These are phyloP conservation scores for Sporothrix sp. DNA, from an alignment of 2,329 filamentous ascomycete genomes.

Conservation along the genomic window DNA sequence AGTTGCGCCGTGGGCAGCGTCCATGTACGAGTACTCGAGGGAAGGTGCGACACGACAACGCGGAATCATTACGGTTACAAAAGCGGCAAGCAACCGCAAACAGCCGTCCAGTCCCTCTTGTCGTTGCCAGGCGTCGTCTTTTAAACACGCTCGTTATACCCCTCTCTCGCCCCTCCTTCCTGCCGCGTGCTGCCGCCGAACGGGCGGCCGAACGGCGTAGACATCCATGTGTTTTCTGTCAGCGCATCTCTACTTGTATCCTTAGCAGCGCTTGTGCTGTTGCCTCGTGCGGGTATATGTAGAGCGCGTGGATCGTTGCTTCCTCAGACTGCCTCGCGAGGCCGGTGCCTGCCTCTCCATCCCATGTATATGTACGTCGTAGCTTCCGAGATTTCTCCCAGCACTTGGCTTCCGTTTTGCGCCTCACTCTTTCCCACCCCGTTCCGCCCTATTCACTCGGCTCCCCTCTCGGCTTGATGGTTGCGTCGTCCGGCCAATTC, in stretches of 20 bases:
- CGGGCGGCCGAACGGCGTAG: constrained; percentile 8
- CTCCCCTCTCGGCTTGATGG: constrained; percentile 4
- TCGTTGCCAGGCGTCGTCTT: background rate
- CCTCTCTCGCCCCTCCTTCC: background rate
- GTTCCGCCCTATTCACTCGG: background rate
- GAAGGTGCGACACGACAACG: background rate
- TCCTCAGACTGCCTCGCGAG: background rate
- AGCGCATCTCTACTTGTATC: too few species aligned
- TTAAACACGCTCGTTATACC: background rate
- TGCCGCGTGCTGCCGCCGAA: background rate
- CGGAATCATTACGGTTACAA: background rate
- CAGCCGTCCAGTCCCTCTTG: background rate
- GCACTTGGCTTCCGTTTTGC: too few species aligned
- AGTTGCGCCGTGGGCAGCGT: background rate
- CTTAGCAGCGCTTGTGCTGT: too few species aligned
- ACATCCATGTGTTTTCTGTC: too few species aligned
- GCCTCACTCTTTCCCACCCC: background rate
- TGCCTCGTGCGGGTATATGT: too few species aligned
- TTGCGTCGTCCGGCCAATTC: constrained; percentile 9
- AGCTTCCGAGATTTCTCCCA: background rate
- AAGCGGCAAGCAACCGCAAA: background rate
- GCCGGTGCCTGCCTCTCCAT: too few species aligned
- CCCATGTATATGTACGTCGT: too few species aligned
- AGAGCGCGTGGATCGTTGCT: background rate
- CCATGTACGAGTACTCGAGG: too few species aligned